phyloP scores from a whole-genome alignment of 2,329 filamentous ascomycete genomes.

The Trichoderma aggressivum region DNA sequence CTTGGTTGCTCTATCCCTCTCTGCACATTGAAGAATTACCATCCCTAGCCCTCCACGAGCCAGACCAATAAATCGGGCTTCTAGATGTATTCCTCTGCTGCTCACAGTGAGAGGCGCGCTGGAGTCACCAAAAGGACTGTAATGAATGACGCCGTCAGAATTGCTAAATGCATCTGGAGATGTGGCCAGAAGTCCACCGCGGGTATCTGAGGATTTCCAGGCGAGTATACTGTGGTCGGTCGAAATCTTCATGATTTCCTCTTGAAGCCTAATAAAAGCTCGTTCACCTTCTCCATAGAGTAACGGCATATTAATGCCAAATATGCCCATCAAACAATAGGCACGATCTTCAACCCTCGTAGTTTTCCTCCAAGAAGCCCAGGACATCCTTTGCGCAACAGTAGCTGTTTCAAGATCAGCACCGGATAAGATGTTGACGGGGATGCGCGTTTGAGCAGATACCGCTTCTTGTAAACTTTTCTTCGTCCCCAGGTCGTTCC shows the following conservation, averaged over 20 bases:
- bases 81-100: not conserved
- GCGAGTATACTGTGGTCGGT: not conserved
- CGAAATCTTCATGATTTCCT: not conserved
- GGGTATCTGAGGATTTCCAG: not conserved
- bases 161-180: not conserved
- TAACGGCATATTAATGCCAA: slow-evolving; percentile 31
- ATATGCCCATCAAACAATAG: slow-evolving; percentile 31
- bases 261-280: slow-evolving; percentile 24
- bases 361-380: slow-evolving; percentile 27
- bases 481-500: not conserved
- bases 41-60: not conserved
- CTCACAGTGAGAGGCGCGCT: not conserved
- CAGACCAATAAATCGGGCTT: not conserved
- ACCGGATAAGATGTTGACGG: not conserved
- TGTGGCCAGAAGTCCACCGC: not conserved
- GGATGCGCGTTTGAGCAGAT: not conserved
- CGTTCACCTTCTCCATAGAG: slow-evolving; percentile 29
- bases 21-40: not conserved
- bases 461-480: not conserved
- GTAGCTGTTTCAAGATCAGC: slow-evolving; percentile 8
- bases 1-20: not conserved
- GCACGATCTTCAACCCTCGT: slow-evolving; percentile 29
- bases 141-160: not conserved
- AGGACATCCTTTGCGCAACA: slow-evolving; percentile 25
- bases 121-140: not conserved